phyloP scores from a whole-genome alignment of 2,329 filamentous ascomycete genomes.

The Aureobasidium leucospermi region DNA sequence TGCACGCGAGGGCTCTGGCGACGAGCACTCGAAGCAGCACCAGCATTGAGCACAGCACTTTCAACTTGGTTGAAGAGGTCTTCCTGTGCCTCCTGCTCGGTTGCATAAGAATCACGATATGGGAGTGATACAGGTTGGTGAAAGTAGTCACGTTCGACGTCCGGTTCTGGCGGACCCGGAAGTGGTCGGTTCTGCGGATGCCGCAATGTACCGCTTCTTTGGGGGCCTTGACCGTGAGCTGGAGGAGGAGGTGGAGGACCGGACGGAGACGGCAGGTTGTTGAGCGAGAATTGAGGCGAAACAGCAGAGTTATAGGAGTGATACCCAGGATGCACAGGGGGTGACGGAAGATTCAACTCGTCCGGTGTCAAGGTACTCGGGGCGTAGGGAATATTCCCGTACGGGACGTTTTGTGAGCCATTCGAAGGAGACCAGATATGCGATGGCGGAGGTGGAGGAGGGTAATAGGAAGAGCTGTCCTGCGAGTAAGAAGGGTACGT shows the following conservation, averaged over 20 bases:
- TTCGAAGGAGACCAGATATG: neutral
- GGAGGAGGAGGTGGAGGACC: slow-evolving; percentile 43
- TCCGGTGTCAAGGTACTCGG: neutral
- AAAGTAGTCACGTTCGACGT: slow-evolving; percentile 34
- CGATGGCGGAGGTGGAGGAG: slow-evolving; percentile 3
- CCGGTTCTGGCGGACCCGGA: slow-evolving; percentile 45
- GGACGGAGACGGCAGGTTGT: slow-evolving; percentile 29
- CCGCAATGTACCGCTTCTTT: slow-evolving; percentile 34
- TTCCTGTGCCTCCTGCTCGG: slow-evolving; percentile 39
- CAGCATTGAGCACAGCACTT: slow-evolving; percentile 40
- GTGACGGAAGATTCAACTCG: slow-evolving; percentile 9
- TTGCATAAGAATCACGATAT: slow-evolving; percentile 18
- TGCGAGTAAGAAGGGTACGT: neutral
- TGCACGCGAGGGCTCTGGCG: slow-evolving; percentile 27
- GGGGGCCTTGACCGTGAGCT: slow-evolving; percentile 36
- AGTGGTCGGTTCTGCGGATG: slow-evolving; percentile 52
- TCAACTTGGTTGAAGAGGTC: slow-evolving; percentile 53
- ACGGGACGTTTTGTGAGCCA: neutral
- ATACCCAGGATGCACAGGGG: slow-evolving; percentile 1
- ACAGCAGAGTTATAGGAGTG: slow-evolving; percentile 14
- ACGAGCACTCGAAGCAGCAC: slow-evolving; percentile 15
- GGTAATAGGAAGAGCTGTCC: neutral
- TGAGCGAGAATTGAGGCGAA: slow-evolving; percentile 22
- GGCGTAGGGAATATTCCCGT: neutral
- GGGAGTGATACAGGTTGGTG: slow-evolving; percentile 17